Evolutionary conservation across 140 eudicot genomes (phyloP), one percentile per base, ranked within the genome.

Genomic region (Artemisia princeps): DNA sequence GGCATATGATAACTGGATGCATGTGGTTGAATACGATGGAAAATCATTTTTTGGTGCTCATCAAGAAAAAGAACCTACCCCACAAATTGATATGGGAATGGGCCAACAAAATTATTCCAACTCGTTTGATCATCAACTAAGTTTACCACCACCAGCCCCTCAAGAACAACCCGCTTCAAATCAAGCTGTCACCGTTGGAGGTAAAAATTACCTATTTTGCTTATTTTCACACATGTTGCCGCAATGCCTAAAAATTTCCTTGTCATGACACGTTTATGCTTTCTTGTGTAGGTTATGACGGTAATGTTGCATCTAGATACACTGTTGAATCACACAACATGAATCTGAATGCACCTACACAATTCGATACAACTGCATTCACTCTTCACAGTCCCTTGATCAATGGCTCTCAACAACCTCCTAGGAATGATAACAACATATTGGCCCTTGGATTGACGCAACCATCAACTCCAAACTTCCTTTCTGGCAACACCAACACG

Each of bases 1-100:
- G 82, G 98, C 98, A 12, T 92, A 92, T 61, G 98, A 92, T 72
- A 88, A 92, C 73, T 92, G 98, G 98, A 80, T 78, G 85, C 83
- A 88, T 60, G 96, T 92, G 16, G 81, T 92, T 23, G 98, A 92
- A 78, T 92, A 92, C 33, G 98, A 92, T 46, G 89, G 96, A 50
- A 91, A 85, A 65, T 86, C 97, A 54, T 86, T 85, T 70, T 64
- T 91, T 55, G 81, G 94, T 62, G 78, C 86, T 50, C 81, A 80
- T 26, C 85, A 81, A 74, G 76, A 73, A 58, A 76, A 74, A 62
- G 53, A 81, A 10, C 73, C 12, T 14, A 26, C 72, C 60, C 70
- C 82, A 64, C 87, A 78, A 67, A 80, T 55, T 60, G 87, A 80
- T 61, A 57, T 67, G 65, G 72, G 68, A 12, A 52, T 67, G 30